phyloP scores from a whole-genome alignment of 2,329 filamentous ascomycete species.

The Orbilia oligospora region DNA sequence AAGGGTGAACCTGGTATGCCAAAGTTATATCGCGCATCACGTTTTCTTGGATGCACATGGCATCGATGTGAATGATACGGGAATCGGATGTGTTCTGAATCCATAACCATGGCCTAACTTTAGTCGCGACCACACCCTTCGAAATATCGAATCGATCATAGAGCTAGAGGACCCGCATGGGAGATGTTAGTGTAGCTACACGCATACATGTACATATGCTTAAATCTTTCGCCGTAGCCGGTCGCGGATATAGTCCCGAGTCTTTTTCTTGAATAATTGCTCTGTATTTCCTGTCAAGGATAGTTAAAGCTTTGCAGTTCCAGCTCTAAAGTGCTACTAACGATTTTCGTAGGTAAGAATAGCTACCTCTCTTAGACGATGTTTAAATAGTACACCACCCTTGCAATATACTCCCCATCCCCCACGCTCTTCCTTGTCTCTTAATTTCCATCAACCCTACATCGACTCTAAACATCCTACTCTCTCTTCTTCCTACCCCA shows the following conservation, averaged over 20 bases:
- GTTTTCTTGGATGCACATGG: conserved; percentile 31
- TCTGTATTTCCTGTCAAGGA: conserved; percentile 5
- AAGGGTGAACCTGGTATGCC: conserved; percentile 46
- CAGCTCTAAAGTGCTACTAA: conserved; percentile 5
- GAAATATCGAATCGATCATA: conserved; percentile 37
- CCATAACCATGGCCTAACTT: conserved; percentile 16
- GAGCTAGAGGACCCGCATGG: conserved; percentile 34
- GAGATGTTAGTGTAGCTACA: neutral
- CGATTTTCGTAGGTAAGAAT: neutral
- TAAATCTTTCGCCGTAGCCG: conserved; percentile 25
- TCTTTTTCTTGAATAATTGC: conserved; percentile 14
- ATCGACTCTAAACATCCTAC: conserved; percentile 81
- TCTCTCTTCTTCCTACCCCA: conserved; percentile 72
- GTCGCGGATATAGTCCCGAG: conserved; percentile 39
- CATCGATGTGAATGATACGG: conserved; percentile 14
- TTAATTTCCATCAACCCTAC: conserved; percentile 84
- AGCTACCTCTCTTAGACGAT: neutral
- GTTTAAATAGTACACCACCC: conserved; percentile 57
- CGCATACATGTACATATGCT: conserved; percentile 16
- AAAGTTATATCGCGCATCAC: conserved; percentile 59
- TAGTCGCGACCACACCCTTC: conserved; percentile 15
- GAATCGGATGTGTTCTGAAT: conserved; percentile 14
- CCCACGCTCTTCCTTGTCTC: conserved; percentile 70
- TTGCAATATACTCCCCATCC: conserved; percentile 62
- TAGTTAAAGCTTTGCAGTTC: conserved; percentile 13